A percentile compares a stretch with the other conserved stretches of the same genome.
Evolutionary conservation across 2,329 filamentous ascomycete genomes (phyloP).

Genomic region (Colletotrichum neosansevieriae): DNA sequence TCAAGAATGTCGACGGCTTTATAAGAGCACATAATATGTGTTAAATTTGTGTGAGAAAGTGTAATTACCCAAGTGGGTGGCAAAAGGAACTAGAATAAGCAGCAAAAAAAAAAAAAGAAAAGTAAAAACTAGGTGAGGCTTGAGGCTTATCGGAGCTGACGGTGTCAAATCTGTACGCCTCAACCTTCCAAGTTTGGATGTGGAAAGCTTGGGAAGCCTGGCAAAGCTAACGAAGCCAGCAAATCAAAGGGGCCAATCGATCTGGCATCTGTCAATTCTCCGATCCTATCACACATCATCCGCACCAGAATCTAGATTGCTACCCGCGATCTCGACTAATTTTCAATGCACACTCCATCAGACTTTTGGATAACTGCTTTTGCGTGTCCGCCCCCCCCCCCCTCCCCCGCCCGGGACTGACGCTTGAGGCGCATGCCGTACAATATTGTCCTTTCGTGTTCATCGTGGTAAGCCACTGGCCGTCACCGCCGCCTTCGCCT

Average conservation of each 20-base stretch:
- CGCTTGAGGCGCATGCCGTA: not conserved
- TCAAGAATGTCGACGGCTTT: not conserved
- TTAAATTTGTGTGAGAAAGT: too few species aligned
- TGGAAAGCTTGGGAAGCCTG: not conserved
- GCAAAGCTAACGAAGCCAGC: too few species aligned
- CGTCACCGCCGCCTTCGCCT: not conserved
- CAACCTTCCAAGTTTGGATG: slow-evolving; percentile 23
- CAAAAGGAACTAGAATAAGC: too few species aligned
- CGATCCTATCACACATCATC: not conserved
- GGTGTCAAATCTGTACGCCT: slow-evolving; percentile 10
- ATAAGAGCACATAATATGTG: not conserved
- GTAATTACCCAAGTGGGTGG: too few species aligned
- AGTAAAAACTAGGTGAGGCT: too few species aligned
- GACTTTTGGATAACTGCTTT: slow-evolving; percentile 8
- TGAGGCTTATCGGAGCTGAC: slow-evolving; percentile 20
- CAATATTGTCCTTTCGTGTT: not conserved
- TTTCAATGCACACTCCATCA: slow-evolving; percentile 6
- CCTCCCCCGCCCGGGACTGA: too few species aligned
- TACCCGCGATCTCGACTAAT: slow-evolving; percentile 7
- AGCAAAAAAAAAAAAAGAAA: too few species aligned
- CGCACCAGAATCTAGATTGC: slow-evolving; percentile 12
- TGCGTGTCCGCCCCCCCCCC: too few species aligned
- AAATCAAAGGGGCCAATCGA: slow-evolving; percentile 6
- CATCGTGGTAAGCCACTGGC: slow-evolving; percentile 10
- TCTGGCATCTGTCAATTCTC: slow-evolving; percentile 6